Percentiles rank a stretch among this genome's conserved stretches.
These are phyloP conservation scores for Tephrocybe rancida DNA, from an alignment of 768 basidiomycete species.

Conservation along the genomic window DNA sequence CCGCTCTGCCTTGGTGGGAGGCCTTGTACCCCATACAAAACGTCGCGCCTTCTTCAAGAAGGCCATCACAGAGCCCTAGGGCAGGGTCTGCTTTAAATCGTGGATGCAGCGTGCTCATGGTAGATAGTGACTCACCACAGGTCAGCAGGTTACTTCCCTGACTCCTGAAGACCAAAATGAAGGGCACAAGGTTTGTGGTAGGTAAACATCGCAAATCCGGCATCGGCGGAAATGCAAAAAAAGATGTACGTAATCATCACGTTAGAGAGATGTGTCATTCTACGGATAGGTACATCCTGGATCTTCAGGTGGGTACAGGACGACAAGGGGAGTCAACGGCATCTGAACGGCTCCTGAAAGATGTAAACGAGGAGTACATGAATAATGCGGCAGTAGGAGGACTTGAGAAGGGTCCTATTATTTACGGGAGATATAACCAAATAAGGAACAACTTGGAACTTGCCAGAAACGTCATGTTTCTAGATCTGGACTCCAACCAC, in stretches of 20 bases:
- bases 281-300: background rate
- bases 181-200: background rate
- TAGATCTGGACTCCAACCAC: slow-evolving; percentile 5
- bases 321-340: background rate
- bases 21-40: slow-evolving; percentile 20
- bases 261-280: slow-evolving; percentile 6
- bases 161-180: background rate
- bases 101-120: background rate
- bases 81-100: background rate
- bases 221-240: slow-evolving; percentile 1
- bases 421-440: slow-evolving; percentile 10
- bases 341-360: background rate
- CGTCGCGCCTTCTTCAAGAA: slow-evolving; percentile 7
- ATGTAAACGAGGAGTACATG: too few relatives aligned
- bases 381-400: too few relatives aligned
- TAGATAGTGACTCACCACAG: slow-evolving; percentile 1
- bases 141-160: slow-evolving; percentile 6
- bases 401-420: slow-evolving; percentile 2
- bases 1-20: slow-evolving; percentile 35
- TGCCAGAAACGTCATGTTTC: slow-evolving; percentile 8
- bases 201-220: background rate
- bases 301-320: background rate
- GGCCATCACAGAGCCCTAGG: slow-evolving; percentile 1
- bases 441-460: slow-evolving; percentile 12
- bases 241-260: slow-evolving; percentile 16